These are phyloP conservation scores for Paramecium bursaria DNA, from an alignment of 73 alveolate genomes.

Conservation along the genomic window DNA sequence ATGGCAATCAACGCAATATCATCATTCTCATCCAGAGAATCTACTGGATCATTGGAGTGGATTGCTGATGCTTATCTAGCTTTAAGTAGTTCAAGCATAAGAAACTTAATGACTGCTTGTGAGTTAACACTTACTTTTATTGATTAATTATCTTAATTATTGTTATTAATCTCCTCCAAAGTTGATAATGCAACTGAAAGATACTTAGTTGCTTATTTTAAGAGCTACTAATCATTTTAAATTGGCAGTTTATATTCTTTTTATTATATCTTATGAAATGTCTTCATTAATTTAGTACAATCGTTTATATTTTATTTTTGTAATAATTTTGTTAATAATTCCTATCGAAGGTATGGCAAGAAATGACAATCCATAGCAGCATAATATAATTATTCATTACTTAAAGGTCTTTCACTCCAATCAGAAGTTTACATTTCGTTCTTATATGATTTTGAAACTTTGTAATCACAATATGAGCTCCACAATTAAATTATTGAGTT, in stretches of 20 bases:
- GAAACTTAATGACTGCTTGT: too few relatives aligned
- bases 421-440: constrained; percentile 61
- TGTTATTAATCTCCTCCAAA: not conserved
- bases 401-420: constrained; percentile 69
- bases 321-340: not conserved
- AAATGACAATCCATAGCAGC: constrained; percentile 69
- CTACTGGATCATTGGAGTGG: constrained; percentile 45
- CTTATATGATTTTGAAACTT: constrained; percentile 47
- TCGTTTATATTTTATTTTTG: not conserved
- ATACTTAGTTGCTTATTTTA: not conserved
- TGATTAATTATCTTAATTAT: too few relatives aligned
- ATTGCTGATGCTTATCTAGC: constrained; percentile 16
- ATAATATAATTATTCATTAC: constrained; percentile 63
- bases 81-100: not conserved
- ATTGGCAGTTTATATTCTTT: constrained; percentile 62
- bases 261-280: not conserved
- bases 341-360: constrained; percentile 59
- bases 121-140: too few relatives aligned
- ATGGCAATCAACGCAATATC: constrained; percentile 14
- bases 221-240: constrained; percentile 9
- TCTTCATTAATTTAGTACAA: not conserved
- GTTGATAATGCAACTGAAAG: constrained; percentile 1
- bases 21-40: constrained; percentile 23
- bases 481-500: constrained; percentile 48
- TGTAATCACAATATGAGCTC: constrained; percentile 45